Base-by-base conservation (phyloP, 2,329 filamentous ascomycete species). In the Alternaria conjuncta region DNA sequence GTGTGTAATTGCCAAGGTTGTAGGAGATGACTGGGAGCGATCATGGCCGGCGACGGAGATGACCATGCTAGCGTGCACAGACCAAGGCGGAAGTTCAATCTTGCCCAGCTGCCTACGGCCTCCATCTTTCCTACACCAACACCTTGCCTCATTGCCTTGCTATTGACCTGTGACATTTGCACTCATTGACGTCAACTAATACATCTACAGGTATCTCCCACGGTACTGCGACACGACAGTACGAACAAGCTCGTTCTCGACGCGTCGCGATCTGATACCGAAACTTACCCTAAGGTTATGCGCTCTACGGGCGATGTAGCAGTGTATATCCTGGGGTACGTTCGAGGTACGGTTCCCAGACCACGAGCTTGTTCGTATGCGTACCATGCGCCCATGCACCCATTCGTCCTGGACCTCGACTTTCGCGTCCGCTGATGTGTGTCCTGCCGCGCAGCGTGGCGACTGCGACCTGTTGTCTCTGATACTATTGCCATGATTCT, bases 41-140 rank as follows among this genome's bases (percentile, higher is more conserved):
- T 26, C 43, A 51, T 49, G 54, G n/a, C 51, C 41, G 45, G 56
- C 36, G 21, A 30, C 44, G 49, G 61, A 50, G 30, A 58, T 46
- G 43, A 55, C 15, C 15, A 56, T 51, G 44, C 47, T 61, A 54
- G 45, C n/a, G 63, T 41, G 64, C 64, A 66, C 60, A 55, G 62
- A 46, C 62, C 36, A 41, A 41, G 36, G 36, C 36, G 36, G 36
- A 41, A 18, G 36, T 18, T 41, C 36, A 41, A 41, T 41, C 15
- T 41, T 41, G 36, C 36, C 36, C 36, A 41, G 36, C 36, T 41
- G 36, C 36, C 15, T 41, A 41, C 2, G 36, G 5, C 46, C 23
- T 49, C 21, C 25, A 15, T 57, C 26, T 47, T 44, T 44, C 44
- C 43, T 25, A 44, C 45, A 53, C 12, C 49, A 57, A 36, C 47